Evolutionary conservation across 495 filamentous ascomycete species (phyloP).

Genomic region (Talaromyces trachyspermus): DNA sequence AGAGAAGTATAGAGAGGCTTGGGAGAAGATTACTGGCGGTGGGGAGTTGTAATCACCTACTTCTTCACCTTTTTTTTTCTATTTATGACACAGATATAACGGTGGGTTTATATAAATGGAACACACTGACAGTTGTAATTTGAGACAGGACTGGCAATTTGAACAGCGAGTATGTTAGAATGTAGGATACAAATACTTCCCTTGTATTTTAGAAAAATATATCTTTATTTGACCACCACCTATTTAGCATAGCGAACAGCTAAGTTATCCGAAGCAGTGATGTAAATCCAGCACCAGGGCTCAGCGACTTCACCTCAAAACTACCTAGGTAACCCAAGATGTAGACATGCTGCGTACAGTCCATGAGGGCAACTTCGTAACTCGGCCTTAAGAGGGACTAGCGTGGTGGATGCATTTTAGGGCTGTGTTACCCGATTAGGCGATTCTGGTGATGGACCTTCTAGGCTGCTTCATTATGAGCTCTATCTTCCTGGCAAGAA

Average conservation of each 20-base stretch:
- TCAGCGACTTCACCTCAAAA: conserved; percentile 5
- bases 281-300: neutral
- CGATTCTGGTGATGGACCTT: neutral
- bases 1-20: conserved; percentile 62
- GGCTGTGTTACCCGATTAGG: neutral
- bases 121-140: no score
- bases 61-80: neutral
- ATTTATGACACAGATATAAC: no score
- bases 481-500: neutral
- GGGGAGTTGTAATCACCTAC: neutral
- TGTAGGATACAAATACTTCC: no score
- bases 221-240: no score
- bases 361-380: neutral
- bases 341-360: conserved; percentile 5
- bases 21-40: conserved; percentile 59
- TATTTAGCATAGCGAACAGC: no score
- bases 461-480: conserved; percentile 1
- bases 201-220: no score
- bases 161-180: no score
- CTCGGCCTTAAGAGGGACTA: neutral
- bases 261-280: neutral
- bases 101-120: neutral
- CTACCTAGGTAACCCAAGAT: conserved; percentile 12
- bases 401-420: conserved; percentile 1
- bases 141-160: no score